Conservation (phyloP, 202 grass and related monocot species). For the Brachypodium distachyon region DNA sequence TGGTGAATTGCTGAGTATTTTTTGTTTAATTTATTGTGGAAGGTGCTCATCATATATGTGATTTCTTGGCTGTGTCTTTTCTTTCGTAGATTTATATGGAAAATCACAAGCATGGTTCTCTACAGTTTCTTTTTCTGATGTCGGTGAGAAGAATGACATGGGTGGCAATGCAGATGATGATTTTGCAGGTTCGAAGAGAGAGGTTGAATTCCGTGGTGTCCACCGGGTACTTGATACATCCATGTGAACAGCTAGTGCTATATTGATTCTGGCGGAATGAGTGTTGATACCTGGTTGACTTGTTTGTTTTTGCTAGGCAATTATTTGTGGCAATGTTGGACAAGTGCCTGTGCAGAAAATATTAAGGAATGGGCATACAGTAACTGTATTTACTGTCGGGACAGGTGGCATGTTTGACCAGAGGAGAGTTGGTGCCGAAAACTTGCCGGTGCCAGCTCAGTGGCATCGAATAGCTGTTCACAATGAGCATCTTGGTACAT, state of each 20-base stretch:
- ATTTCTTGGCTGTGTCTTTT: not conserved
- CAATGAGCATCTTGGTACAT: constrained; percentile 53
- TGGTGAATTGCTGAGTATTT: constrained; percentile 23
- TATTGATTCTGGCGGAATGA: not conserved
- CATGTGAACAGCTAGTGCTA: not conserved
- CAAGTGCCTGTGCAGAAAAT: constrained; percentile 83
- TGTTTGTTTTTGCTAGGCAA: constrained; percentile 45
- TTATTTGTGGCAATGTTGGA: constrained; percentile 86
- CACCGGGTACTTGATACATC: constrained; percentile 38
- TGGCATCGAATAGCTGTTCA: constrained; percentile 88
- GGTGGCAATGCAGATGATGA: constrained; percentile 2
- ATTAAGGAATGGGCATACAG: constrained; percentile 60
- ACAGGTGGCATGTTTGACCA: constrained; percentile 96
- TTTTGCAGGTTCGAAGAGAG: constrained; percentile 18
- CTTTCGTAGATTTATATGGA: constrained; percentile 27
- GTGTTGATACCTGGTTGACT: not conserved
- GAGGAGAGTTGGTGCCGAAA: constrained; percentile 40
- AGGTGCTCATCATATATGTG: not conserved
- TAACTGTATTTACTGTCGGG: constrained; percentile 93
- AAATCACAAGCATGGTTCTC: constrained; percentile 44
- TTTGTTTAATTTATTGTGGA: not conserved
- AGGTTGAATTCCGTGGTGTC: constrained; percentile 49
- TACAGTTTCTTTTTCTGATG: constrained; percentile 31
- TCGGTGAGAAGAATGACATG: constrained; percentile 20
- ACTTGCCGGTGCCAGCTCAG: constrained; percentile 71